Evolutionary conservation across 2,329 filamentous ascomycete species (phyloP).

Genomic region (Botrytis sinoallii): DNA sequence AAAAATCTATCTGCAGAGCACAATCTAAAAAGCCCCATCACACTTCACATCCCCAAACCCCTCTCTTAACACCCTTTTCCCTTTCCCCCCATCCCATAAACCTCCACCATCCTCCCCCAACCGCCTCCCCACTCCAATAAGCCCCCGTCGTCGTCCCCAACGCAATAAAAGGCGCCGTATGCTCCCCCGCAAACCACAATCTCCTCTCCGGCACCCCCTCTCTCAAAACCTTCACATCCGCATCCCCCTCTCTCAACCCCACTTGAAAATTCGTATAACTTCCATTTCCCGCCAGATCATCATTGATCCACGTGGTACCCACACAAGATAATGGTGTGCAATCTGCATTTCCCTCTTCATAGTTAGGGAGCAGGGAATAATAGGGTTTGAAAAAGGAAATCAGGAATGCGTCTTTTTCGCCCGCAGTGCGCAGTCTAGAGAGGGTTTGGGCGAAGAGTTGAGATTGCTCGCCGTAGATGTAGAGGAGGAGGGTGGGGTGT

Average conservation of each 20-base stretch:
- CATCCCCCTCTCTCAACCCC: slow-evolving; percentile 54
- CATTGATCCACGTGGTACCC: slow-evolving; percentile 63
- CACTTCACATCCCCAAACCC: too few relatives aligned
- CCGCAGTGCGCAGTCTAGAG: slow-evolving; percentile 20
- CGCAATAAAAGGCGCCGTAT: slow-evolving; percentile 84
- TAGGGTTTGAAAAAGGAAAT: slow-evolving; percentile 59
- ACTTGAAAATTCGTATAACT: slow-evolving; percentile 68
- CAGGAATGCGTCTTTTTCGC: slow-evolving; percentile 35
- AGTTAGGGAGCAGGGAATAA: slow-evolving; percentile 61
- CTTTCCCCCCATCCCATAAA: slow-evolving; percentile 43
- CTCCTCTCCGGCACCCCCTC: slow-evolving; percentile 28
- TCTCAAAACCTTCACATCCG: slow-evolving; percentile 54
- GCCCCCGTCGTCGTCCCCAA: slow-evolving; percentile 87
- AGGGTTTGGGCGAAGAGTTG: slow-evolving; percentile 35
- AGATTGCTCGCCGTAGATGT: slow-evolving; percentile 49
- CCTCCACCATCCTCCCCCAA: slow-evolving; percentile 61
- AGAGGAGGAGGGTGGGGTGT: slow-evolving; percentile 69
- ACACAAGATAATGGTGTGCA: slow-evolving; percentile 55
- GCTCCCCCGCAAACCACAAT: slow-evolving; percentile 68
- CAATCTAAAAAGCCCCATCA: background rate
- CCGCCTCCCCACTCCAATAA: slow-evolving; percentile 77
- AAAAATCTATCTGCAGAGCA: background rate
- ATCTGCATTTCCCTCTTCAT: slow-evolving; percentile 41
- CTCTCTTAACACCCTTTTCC: background rate
- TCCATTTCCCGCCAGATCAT: slow-evolving; percentile 64